Conservation (phyloP, 2,329 filamentous ascomycete genomes). For the Epichloe elymi region DNA sequence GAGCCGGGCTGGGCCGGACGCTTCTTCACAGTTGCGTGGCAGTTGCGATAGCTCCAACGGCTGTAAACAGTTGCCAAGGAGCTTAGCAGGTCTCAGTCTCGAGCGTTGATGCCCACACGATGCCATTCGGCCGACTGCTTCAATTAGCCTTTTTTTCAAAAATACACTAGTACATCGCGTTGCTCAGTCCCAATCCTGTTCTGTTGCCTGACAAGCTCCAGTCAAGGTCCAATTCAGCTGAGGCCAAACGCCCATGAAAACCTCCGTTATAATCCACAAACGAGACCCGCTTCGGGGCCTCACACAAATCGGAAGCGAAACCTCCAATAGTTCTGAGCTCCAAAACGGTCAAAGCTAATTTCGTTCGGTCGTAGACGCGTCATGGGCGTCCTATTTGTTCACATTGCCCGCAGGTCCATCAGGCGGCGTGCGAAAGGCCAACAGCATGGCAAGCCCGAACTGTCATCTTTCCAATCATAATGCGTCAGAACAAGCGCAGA, state of each 20-base stretch:
- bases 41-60: background rate
- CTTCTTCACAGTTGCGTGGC: background rate
- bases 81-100: background rate
- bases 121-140: background rate
- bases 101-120: background rate
- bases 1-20: too few relatives aligned
- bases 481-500: background rate
- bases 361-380: background rate
- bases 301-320: background rate
- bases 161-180: background rate
- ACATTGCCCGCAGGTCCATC: background rate
- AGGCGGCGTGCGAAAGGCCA: background rate
- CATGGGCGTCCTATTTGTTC: background rate
- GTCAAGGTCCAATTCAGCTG: background rate
- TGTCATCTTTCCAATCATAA: background rate
- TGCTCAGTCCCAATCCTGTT: background rate
- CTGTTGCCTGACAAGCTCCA: background rate
- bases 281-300: background rate
- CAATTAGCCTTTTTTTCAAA: background rate
- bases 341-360: background rate
- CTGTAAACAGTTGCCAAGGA: background rate
- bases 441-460: background rate
- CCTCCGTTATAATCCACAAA: background rate
- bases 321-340: background rate
- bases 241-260: background rate